Conservation (phyloP, 768 basidiomycete species). For the Phlebiopsis flavidoalba region DNA sequence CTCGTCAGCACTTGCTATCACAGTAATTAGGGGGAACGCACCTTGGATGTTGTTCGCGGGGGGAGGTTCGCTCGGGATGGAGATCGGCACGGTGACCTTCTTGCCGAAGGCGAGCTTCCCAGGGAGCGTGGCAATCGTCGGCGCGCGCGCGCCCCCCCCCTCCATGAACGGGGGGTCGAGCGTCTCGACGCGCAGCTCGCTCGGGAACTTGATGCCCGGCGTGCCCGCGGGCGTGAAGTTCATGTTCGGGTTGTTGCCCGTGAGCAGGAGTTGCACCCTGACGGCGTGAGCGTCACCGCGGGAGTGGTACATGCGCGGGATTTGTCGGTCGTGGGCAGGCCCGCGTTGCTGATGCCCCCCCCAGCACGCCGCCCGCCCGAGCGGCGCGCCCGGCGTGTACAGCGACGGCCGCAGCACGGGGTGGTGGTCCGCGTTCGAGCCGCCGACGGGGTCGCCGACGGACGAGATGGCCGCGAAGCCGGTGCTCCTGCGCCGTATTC, state of each 20-base stretch:
- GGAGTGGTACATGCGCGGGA: conserved; percentile 62
- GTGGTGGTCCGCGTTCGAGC: conserved; percentile 27
- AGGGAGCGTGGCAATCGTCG: conserved; percentile 23
- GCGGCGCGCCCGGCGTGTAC: conserved; percentile 40
- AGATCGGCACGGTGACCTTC: conserved; percentile 29
- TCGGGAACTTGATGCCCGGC: conserved; percentile 15
- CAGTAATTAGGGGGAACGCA: conserved; percentile 3
- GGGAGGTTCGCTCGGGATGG: conserved; percentile 23
- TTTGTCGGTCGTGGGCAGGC: conserved; percentile 34
- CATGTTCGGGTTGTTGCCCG: conserved; percentile 45
- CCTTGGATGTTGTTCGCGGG: conserved; percentile 14
- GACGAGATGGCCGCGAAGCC: conserved; percentile 29
- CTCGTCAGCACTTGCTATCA: background rate
- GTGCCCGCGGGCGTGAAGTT: conserved; percentile 21
- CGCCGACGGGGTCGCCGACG: conserved; percentile 18
- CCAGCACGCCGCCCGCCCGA: conserved; percentile 40
- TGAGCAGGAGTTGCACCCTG: conserved; percentile 40
- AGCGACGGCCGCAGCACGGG: conserved; percentile 35
- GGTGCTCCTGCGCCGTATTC: conserved; percentile 37
- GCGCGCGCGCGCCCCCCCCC: conserved; percentile 17
- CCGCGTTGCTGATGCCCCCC: conserved; percentile 45
- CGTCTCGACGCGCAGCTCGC: conserved; percentile 28
- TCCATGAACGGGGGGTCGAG: conserved; percentile 32
- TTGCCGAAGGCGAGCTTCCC: conserved; percentile 26
- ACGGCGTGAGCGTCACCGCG: conserved; percentile 48